These are phyloP conservation scores for Tolypocladium inflatum DNA, from an alignment of 2,329 filamentous ascomycete species.

Conservation along the genomic window DNA sequence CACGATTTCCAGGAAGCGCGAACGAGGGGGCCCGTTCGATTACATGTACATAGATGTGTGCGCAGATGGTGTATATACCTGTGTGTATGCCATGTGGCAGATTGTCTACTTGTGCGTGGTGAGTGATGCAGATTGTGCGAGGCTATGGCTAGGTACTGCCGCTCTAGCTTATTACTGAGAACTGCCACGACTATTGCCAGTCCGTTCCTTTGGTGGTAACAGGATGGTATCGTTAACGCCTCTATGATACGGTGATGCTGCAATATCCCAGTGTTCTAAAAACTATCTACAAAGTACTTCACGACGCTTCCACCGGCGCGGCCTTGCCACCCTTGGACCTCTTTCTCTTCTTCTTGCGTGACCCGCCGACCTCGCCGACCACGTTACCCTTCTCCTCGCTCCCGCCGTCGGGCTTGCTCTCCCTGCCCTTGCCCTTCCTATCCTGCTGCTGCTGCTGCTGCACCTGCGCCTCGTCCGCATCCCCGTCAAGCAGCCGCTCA, in stretches of 20 bases:
- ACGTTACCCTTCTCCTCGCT: slow-evolving; percentile 12
- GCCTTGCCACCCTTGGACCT: slow-evolving; percentile 36
- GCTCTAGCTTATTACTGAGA: background rate
- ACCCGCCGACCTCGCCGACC: slow-evolving; percentile 16
- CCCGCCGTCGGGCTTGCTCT: background rate
- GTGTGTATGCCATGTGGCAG: background rate
- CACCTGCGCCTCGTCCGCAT: slow-evolving; percentile 3
- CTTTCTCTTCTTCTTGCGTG: slow-evolving; percentile 41
- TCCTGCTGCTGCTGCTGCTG: background rate
- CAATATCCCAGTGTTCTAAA: background rate
- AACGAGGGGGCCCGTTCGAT: background rate
- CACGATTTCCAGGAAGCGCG: background rate
- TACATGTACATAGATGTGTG: background rate
- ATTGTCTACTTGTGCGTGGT: too few relatives aligned
- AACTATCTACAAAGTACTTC: background rate
- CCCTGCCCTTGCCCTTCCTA: background rate
- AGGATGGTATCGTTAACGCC: slow-evolving; percentile 2
- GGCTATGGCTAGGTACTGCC: background rate
- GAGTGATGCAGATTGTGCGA: background rate
- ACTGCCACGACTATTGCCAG: background rate
- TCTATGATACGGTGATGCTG: background rate
- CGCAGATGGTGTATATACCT: background rate
- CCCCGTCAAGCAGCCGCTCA: slow-evolving; percentile 26
- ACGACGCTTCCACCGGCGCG: slow-evolving; percentile 12
- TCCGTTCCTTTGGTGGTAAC: background rate